phyloP scores from a whole-genome alignment of 2,329 filamentous ascomycete species.

The Cladosporium sp. region DNA sequence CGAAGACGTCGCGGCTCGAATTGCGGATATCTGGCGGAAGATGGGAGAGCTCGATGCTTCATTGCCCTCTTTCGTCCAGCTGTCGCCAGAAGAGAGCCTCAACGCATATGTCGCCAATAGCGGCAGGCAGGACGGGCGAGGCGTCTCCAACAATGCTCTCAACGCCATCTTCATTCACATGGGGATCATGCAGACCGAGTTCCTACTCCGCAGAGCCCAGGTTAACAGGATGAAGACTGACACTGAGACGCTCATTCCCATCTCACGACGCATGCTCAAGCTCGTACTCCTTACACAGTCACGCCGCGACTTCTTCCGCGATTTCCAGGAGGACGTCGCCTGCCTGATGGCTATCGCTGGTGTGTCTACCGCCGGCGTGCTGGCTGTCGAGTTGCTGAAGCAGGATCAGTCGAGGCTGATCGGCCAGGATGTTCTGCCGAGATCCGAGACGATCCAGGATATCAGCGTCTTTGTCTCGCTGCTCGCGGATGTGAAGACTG shows the following conservation, averaged over 20 bases:
- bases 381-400: slow-evolving; percentile 39
- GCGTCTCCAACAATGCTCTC: slow-evolving; percentile 19
- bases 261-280: slow-evolving; percentile 34
- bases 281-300: slow-evolving; percentile 33
- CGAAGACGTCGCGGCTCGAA: slow-evolving; percentile 34
- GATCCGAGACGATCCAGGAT: slow-evolving; percentile 41
- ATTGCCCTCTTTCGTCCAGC: slow-evolving; percentile 25
- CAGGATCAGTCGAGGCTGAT: slow-evolving; percentile 33
- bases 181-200: slow-evolving; percentile 50
- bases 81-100: slow-evolving; percentile 25
- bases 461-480: slow-evolving; percentile 41
- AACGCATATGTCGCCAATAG: slow-evolving; percentile 12
- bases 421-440: slow-evolving; percentile 31
- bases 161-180: slow-evolving; percentile 38
- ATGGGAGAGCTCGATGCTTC: slow-evolving; percentile 34
- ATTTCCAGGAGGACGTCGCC: slow-evolving; percentile 38
- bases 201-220: slow-evolving; percentile 53
- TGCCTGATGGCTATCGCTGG: slow-evolving; percentile 35
- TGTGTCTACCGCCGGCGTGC: slow-evolving; percentile 37
- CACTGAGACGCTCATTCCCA: slow-evolving; percentile 32
- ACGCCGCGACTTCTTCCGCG: slow-evolving; percentile 34
- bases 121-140: slow-evolving; percentile 6
- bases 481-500: slow-evolving; percentile 33
- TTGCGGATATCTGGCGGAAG: slow-evolving; percentile 34
- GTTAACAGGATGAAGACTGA: slow-evolving; percentile 36